Percentiles rank a stretch among this genome's conserved stretches.
These are phyloP conservation scores for Vaccinium myrtillus DNA, from an alignment of 148 eudicot genomes.

Conservation along the genomic window DNA sequence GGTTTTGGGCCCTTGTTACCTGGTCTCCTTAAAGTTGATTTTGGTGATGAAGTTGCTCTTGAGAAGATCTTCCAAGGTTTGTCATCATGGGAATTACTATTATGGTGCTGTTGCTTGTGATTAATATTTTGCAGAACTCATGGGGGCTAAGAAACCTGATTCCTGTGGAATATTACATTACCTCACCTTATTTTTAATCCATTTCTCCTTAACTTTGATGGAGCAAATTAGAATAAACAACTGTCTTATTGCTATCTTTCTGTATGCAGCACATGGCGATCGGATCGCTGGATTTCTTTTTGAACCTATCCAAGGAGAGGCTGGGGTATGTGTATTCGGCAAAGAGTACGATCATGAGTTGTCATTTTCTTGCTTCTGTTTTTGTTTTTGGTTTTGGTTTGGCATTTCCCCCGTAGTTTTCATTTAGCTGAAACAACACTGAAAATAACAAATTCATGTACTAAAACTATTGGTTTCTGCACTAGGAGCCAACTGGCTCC, in stretches of 20 bases:
- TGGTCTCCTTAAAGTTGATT: slow-evolving; percentile 89
- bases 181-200: not conserved
- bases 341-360: not conserved
- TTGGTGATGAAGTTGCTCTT: slow-evolving; percentile 79
- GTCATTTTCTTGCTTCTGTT: not conserved
- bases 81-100: not conserved
- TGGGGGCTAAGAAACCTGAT: not conserved
- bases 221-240: not conserved
- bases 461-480: not conserved
- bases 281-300: slow-evolving; percentile 90
- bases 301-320: slow-evolving; percentile 99
- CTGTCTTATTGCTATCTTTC: slow-evolving; percentile 11
- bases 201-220: not conserved
- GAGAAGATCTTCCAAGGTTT: slow-evolving; percentile 84
- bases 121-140: not conserved
- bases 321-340: slow-evolving; percentile 71
- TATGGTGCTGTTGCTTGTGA: not conserved
- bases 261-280: slow-evolving; percentile 75
- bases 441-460: too few relatives aligned
- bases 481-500: not conserved
- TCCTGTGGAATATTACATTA: not conserved
- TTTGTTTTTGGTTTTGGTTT: too few relatives aligned
- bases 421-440: not conserved
- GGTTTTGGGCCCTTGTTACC: slow-evolving; percentile 90
- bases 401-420: slow-evolving; percentile 14